A percentile compares a stretch with the other conserved stretches of the same genome.
Evolutionary conservation across 192 early-diverging fungal species (phyloP).

Genomic region (Gaertneriomyces semiglobifer): DNA sequence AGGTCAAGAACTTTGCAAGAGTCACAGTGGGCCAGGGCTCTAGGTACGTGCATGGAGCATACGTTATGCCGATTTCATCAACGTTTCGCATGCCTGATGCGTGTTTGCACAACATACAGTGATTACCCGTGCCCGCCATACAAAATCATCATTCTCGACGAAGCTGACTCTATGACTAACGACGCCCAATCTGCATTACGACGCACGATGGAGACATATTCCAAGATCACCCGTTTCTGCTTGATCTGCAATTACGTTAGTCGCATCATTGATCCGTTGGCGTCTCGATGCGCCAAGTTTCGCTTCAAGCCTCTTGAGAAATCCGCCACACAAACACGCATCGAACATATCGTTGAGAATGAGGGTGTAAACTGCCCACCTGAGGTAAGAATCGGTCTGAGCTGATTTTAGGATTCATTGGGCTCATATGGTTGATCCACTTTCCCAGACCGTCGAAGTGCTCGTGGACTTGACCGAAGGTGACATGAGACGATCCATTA

Average conservation of each 20-base stretch:
- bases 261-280: slow-evolving; percentile 89
- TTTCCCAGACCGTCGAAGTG: slow-evolving; percentile 52
- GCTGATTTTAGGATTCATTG: not conserved
- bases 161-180: slow-evolving; percentile 94
- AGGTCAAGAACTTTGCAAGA: slow-evolving; percentile 91
- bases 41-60: slow-evolving; percentile 12
- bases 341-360: slow-evolving; percentile 60
- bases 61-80: not conserved
- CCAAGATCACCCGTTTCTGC: slow-evolving; percentile 89
- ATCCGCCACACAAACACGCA: slow-evolving; percentile 54
- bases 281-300: slow-evolving; percentile 93
- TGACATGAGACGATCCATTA: slow-evolving; percentile 89
- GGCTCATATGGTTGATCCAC: slow-evolving; percentile 2
- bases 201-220: slow-evolving; percentile 93
- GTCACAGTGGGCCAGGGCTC: slow-evolving; percentile 46
- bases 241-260: slow-evolving; percentile 89
- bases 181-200: slow-evolving; percentile 92
- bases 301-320: slow-evolving; percentile 80
- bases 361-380: slow-evolving; percentile 63
- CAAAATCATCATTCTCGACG: slow-evolving; percentile 95
- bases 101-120: slow-evolving; percentile 9
- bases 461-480: slow-evolving; percentile 77
- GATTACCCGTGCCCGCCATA: slow-evolving; percentile 72
- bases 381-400: slow-evolving; percentile 40
- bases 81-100: not conserved